Base-by-base conservation (phyloP, 2,329 filamentous ascomycete genomes). In the Cordyceps tenuipes region DNA sequence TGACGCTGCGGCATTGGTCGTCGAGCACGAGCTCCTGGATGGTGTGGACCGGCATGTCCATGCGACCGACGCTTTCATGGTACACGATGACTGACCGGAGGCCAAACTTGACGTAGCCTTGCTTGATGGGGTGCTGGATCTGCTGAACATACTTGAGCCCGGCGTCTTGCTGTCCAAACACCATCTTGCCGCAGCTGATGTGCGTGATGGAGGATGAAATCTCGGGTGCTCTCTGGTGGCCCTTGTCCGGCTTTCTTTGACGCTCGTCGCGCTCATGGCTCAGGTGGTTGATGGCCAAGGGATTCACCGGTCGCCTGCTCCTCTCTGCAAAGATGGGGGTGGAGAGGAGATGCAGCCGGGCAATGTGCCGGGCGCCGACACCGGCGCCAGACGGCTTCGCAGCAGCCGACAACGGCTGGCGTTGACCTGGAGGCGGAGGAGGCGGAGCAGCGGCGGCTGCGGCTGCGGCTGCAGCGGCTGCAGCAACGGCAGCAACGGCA, bases 61-160 rank as follows among this genome's bases (percentile, higher is more conserved):
- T 56, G 17, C 53, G 53, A 56, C 0, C 63, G 61, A 0, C 63
- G 64, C 5, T 57, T 50, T 0, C 23, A 13, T 3, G 77, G 66
- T 0, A 62, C 72, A 83, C 63, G 23, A 76, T 72, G 51, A 85
- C 63, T 3, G 65, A 66, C 5, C 70, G 68, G 56, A 73, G 76
- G 9, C 72, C 71, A 64, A 84, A 82, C 57, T 73, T 76, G 48
- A 65, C 76, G 19, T 52, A 64, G 62, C 67, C 74, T 9, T 5
- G 3, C 7, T 9, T n/a, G 26, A n/a, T 17, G 26, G 5, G 67
- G 62, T 77, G 71, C 3, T 68, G 67, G 39, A 68, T 68, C 60
- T 77, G 82, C 67, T 76, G 64, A 3, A 76, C 68, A 61, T 80
- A 84, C 0, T 70, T 69, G 5, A 83, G 68, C 19, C 5, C 65